Base-by-base conservation (phyloP, 75 land plant genomes). In the Pinus taeda region DNA sequence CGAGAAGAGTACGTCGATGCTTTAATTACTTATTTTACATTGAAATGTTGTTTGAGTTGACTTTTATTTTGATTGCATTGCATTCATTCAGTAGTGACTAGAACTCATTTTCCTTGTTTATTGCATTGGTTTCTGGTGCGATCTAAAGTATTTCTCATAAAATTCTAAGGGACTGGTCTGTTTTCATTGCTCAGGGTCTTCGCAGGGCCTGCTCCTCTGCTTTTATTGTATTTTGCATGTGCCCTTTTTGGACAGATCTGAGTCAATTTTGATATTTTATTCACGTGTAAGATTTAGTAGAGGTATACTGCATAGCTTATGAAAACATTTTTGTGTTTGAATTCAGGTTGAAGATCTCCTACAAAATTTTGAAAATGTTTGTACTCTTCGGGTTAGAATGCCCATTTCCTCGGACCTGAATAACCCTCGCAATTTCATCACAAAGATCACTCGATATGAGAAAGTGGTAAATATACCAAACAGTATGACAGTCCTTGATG, bases 401-500 rank as follows among this genome's bases (percentile, higher is more conserved):
- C 91, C 91, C 6, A 87, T 89, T 57, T 81, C 91, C 4, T 89
- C 91, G 8, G 91, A 89, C 57, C 76, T 87, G 64, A 79, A 42
- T 65, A 89, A 87, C 60, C 87, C 90, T 0, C 79, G 90, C 61
- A 89, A 89, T 84, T 89, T 89, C 78, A 89, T 89, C 76, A 88
- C 90, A 42, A 89, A 89, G 81, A 87, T 89, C 33, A 55, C 82
- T 24, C 81, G 87, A 13, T 89, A 87, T 63, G 62, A 77, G 75
- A 89, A 87, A 57, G 89, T 89, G 39, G 91, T 87, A 21, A 79
- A 89, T 79, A 87, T 89, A 49, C 90, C 90, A 13, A 89, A 86
- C 86, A 89, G 86, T 80, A 89, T 89, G 89, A 87, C 90, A 7
- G 79, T 89, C 42, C 75, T 89, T 59, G 90, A 89, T 74, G 90